A percentile compares a stretch with the other conserved stretches of the same genome.
Evolutionary conservation across 2,329 filamentous ascomycete genomes (phyloP).

Genomic region (Hirsutella thompsonii): DNA sequence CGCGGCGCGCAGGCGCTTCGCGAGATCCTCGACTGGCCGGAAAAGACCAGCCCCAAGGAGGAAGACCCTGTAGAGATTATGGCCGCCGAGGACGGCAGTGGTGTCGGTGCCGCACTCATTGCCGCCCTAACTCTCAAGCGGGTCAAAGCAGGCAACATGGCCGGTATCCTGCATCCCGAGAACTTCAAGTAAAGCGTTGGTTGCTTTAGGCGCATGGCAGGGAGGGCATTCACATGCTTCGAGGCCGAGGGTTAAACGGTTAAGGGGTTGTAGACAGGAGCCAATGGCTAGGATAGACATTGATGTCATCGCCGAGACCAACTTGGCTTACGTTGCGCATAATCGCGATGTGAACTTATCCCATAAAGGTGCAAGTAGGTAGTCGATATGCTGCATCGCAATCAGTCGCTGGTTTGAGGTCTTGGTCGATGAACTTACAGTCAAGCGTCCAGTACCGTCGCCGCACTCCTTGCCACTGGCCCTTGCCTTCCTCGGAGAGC

Average conservation of each 20-base stretch:
- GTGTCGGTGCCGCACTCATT: conserved; percentile 94
- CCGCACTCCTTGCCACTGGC: conserved; percentile 80
- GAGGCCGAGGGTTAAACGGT: conserved; percentile 4
- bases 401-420: too few species aligned
- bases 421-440: conserved; percentile 13
- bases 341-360: conserved; percentile 23
- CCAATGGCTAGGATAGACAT: background rate
- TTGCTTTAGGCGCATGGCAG: background rate
- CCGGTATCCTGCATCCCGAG: conserved; percentile 52
- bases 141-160: conserved; percentile 48
- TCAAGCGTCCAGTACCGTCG: conserved; percentile 84
- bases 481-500: conserved; percentile 52
- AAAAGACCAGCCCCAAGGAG: conserved; percentile 51
- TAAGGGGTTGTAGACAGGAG: conserved; percentile 10
- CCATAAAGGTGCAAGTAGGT: conserved; percentile 63
- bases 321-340: too few species aligned
- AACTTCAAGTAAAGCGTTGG: conserved; percentile 32
- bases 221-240: background rate
- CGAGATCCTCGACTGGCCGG: conserved; percentile 92
- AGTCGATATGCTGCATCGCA: conserved; percentile 43
- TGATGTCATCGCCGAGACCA: background rate
- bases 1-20: conserved; percentile 79
- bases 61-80: conserved; percentile 81
- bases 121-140: conserved; percentile 58
- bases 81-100: conserved; percentile 87